A percentile compares a stretch with the other conserved stretches of the same genome.
Conservation (phyloP, 805 yeast genomes). For the Barnettozyma siamensis region DNA sequence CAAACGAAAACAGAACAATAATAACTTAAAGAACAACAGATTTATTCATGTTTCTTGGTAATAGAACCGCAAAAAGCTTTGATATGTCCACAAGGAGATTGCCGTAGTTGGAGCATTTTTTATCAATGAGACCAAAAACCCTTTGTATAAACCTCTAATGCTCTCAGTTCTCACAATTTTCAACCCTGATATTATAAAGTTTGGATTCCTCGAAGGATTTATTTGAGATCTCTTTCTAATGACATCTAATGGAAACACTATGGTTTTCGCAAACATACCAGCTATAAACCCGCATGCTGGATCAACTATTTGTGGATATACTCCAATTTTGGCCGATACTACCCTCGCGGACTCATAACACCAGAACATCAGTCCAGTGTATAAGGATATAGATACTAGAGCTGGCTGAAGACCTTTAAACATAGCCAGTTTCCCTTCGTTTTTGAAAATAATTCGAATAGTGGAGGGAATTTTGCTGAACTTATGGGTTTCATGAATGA, state of each 20-base stretch:
- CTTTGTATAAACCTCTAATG: constrained; percentile 62
- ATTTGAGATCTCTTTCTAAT: constrained; percentile 75
- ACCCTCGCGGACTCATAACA: constrained; percentile 43
- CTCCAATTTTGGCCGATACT: constrained; percentile 7
- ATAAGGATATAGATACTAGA: constrained; percentile 57
- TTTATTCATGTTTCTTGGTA: not conserved
- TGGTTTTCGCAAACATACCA: constrained; percentile 66
- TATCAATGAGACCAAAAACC: constrained; percentile 60
- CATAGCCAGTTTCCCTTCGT: constrained; percentile 42
- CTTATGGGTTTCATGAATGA: constrained; percentile 37
- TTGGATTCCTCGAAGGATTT: constrained; percentile 29
- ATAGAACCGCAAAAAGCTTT: constrained; percentile 22
- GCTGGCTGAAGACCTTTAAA: constrained; percentile 46
- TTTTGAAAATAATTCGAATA: constrained; percentile 27
- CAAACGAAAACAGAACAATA: not conserved
- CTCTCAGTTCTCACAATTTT: constrained; percentile 54
- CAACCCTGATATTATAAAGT: constrained; percentile 27
- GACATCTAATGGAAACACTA: constrained; percentile 83
- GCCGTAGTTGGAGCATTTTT: constrained; percentile 80
- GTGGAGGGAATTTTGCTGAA: constrained; percentile 26
- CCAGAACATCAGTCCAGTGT: constrained; percentile 72
- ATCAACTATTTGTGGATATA: constrained; percentile 29
- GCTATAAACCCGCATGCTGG: constrained; percentile 68
- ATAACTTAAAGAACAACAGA: not conserved
- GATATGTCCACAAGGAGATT: constrained; percentile 61